Evolutionary conservation across 768 basidiomycete species (phyloP), one percentile per base, ranked within the genome.

Genomic region (Collybia sp.): DNA sequence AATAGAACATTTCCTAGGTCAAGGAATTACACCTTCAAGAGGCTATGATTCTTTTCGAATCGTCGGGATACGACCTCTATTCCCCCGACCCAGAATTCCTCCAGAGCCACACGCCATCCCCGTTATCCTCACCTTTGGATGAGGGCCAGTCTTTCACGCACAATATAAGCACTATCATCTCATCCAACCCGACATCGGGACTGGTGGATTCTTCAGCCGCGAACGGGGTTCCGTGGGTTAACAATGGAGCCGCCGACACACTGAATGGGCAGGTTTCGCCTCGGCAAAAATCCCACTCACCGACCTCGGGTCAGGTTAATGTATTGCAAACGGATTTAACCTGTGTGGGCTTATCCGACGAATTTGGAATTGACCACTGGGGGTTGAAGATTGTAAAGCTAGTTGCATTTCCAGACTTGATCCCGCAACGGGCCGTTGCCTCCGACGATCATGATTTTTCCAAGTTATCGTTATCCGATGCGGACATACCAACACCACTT

Each of bases 321-420:
- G 63, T 88, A 10, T 72, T 90, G 4, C 62, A 75, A n/a, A 77
- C 85, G 25, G 85, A 87, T 55, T 73, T 90, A 30, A 79, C 84
- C 8, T 89, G 85, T 54, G 84, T 90, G 30, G 88, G 88, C 2
- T 69, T 89, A 19, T 78, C 79, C 34, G 81, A 85, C 54, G 82
- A 83, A 50, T 69, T 68, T 25, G 69, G 71, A 40, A 76, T 80
- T 30, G 82, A 87, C 47, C 73, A 77, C 41, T 90, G 88, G 88
- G 76, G 77, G 17, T 72, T 84, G 50, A 89, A 90, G 68, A 76
- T 90, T 36, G 70, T 90, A 49, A 87, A 88, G 64, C 72, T 88
- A 12, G 72, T 90, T 33, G 85, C 86, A 5, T 88, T 80, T 59
- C 84, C 85, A 0, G 85, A 88, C 49, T 72, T 88, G 44, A 81